Conservation (phyloP, 1,284 basidiomycete genomes). For the Ustilago bromivora region DNA sequence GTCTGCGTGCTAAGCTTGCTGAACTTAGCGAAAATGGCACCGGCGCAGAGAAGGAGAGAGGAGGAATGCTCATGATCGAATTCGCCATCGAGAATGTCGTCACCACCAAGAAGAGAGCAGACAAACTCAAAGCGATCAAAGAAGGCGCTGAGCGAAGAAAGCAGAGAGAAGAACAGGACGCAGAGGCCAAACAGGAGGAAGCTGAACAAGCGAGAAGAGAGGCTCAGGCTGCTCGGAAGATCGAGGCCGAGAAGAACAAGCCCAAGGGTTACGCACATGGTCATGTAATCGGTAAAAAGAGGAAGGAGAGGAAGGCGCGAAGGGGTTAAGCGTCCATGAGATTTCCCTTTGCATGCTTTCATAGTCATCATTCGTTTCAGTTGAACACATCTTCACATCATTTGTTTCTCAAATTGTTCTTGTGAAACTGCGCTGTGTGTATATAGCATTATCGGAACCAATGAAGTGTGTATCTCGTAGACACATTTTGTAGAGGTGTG, state of each 20-base stretch:
- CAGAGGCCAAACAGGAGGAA: slow-evolving; percentile 1
- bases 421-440: neutral
- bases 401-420: neutral
- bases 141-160: slow-evolving; percentile 42
- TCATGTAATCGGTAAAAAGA: slow-evolving; percentile 65
- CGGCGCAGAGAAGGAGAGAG: slow-evolving; percentile 56
- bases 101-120: slow-evolving; percentile 61
- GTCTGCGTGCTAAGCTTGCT: slow-evolving; percentile 48
- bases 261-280: slow-evolving; percentile 48
- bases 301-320: slow-evolving; percentile 55
- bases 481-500: neutral
- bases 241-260: slow-evolving; percentile 42
- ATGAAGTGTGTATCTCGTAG: neutral
- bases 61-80: slow-evolving; percentile 65
- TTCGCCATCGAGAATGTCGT: slow-evolving; percentile 68
- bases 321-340: slow-evolving; percentile 14
- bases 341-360: neutral
- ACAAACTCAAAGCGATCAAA: slow-evolving; percentile 52
- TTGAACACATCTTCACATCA: neutral
- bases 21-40: slow-evolving; percentile 45
- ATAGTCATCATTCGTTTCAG: neutral
- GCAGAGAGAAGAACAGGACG: slow-evolving; percentile 25
- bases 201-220: slow-evolving; percentile 22
- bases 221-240: slow-evolving; percentile 34
- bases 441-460: slow-evolving; percentile 4